Conservation (phyloP, 768 basidiomycete genomes). For the Pulveroboletus sp. region DNA sequence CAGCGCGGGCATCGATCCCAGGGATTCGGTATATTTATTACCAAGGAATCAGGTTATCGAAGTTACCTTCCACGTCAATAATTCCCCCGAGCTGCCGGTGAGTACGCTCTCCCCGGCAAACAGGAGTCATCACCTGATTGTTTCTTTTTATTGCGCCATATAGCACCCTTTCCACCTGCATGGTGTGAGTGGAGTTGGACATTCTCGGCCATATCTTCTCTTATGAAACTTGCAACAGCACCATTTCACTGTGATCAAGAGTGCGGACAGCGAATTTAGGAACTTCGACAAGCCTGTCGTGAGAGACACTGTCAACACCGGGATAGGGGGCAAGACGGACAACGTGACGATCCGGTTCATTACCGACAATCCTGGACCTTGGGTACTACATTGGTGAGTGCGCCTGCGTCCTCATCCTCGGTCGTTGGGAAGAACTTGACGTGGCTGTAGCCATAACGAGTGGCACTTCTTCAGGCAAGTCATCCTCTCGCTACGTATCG, state of each 20-base stretch:
- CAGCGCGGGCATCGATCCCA: slow-evolving; percentile 35
- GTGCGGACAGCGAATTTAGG: slow-evolving; percentile 32
- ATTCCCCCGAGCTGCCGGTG: slow-evolving; percentile 31
- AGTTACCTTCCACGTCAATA: slow-evolving; percentile 26
- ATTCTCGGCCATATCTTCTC: neutral
- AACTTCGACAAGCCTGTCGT: slow-evolving; percentile 52
- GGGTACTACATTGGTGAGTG: slow-evolving; percentile 40
- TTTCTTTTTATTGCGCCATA: neutral
- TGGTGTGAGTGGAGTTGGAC: slow-evolving; percentile 39
- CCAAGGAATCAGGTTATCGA: slow-evolving; percentile 47
- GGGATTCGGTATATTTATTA: slow-evolving; percentile 42
- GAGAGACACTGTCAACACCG: slow-evolving; percentile 48
- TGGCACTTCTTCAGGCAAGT: slow-evolving; percentile 22
- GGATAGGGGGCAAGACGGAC: slow-evolving; percentile 37
- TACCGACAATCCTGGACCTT: slow-evolving; percentile 67
- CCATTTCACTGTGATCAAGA: slow-evolving; percentile 41
- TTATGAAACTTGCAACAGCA: slow-evolving; percentile 31
- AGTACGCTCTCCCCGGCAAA: slow-evolving; percentile 10
- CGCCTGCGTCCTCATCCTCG: neutral
- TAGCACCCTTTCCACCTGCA: slow-evolving; percentile 46
- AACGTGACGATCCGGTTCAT: slow-evolving; percentile 56
- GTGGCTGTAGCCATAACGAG: slow-evolving; percentile 23
- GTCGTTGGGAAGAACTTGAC: neutral
- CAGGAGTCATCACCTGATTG: no score
- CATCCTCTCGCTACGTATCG: neutral